Base-by-base conservation (phyloP, 2,329 filamentous ascomycete genomes). In the Xylaria sp. region DNA sequence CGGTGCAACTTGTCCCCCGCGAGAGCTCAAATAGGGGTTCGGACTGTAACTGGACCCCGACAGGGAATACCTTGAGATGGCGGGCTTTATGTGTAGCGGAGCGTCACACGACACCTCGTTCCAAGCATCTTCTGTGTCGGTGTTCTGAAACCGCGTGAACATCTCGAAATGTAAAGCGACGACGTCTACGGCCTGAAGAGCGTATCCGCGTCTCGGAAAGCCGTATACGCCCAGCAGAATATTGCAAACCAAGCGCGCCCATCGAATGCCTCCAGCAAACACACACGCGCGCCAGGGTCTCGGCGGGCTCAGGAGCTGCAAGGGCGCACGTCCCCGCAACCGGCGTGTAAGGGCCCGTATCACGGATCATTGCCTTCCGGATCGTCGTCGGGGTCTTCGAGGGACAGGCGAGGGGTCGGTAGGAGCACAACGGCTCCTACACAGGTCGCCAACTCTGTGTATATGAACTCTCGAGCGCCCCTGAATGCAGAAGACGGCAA, bases 221-320 rank as follows among this genome's bases (percentile, higher is more conserved):
- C n/a, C 49, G 19, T 35, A 43, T 4, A 54, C 40, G 29, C 52
- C 27, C 11, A 54, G 38, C 19, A 44, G 2, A 15, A 54, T 54
- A 17, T 54, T 44, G 25, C 52, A 54, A 23, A 54, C 29, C 7
- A 54, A 19, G n/a, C 44, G 19, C 4, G 52, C 44, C 38, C 52
- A 40, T 2, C 52, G 52, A 19, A 54, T 29, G 25, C 52, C 44
- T 21, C 44, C 52, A 15, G 52, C 52, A 29, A 54, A 54, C 13
- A 35, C 15, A 25, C 40, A 54, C 17, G 52, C 52, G 2, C 13
- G 52, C 52, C 52, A 54, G 1, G 49, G 52, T 27, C 29, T 54
- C 9, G 44, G 27, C 3, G 40, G 37, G 52, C 52, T 54, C 13
- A 40, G 41, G 8, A 43, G 52, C 40, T 46, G 40, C 8, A 40